Base-by-base conservation (phyloP, 306 rosid genomes). In the Neltuma alba region DNA sequence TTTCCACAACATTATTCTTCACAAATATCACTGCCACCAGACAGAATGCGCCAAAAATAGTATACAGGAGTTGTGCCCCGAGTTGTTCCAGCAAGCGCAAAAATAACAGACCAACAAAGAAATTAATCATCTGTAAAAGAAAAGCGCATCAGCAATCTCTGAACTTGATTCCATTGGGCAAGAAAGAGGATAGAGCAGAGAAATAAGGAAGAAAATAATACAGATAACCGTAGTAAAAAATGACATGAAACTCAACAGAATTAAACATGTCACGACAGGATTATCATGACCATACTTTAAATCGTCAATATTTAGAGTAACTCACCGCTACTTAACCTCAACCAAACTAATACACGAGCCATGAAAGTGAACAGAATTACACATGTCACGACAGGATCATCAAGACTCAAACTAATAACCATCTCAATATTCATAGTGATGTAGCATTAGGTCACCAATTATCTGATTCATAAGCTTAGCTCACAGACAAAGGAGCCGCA, bases 1-100 rank as follows among this genome's bases (percentile, higher is more conserved):
- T 94, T 88, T 94, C 98, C 44, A 94, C 87, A 76, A 94, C 97
- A 77, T 92, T 87, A 78, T 89, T 88, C 83, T 88, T 94, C 25
- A 92, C 97, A 70, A 94, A 94, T 60, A 85, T 80, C 42, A 92
- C 96, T 33, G 97, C 97, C 79, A 34, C n/a, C 11, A 20, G 18
- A 79, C 92, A 89, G 27, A 89, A 89, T 2, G 78, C 48, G 7
- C 84, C 92, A 64, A 89, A 89, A 72, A 85, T 57, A 7, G 86
- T 31, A 77, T 87, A 89, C 62, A 87, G 79, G 65, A 73, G 38
- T 44, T 55, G 79, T 6, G 89, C 86, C 30, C 92, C 92, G 0
- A 89, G 58, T 76, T 78, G 74, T 83, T 87, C 89, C 82, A 89
- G 87, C 83, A 87, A 72, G 52, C 80, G 87, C 76, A 89, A 76